Percentiles rank a stretch among this genome's conserved stretches.
Evolutionary conservation across 75 land plant genomes (phyloP).

Genomic region (Sequoia sempervirens): DNA sequence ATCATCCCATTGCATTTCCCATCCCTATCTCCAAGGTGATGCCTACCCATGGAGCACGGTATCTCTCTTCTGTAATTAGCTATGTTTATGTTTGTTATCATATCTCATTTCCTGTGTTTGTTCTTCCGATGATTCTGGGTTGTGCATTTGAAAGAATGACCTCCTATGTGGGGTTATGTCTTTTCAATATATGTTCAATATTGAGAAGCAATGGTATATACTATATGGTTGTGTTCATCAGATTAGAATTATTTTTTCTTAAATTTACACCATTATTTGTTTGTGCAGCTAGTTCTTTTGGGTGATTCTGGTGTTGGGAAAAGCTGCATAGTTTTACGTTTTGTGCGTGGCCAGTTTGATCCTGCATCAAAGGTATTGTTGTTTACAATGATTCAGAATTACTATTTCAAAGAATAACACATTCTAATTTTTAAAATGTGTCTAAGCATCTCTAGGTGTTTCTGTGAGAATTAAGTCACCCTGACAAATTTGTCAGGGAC

Average conservation of each 20-base stretch:
- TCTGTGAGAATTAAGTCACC: not conserved
- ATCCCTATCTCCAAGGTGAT: not conserved
- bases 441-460: not conserved
- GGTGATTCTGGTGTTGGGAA: conserved; percentile 99
- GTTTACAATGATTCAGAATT: not conserved
- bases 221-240: not conserved
- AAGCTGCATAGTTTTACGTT: conserved; percentile 96
- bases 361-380: conserved; percentile 84
- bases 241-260: not conserved
- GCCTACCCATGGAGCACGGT: not conserved
- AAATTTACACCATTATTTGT: not conserved
- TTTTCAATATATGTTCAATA: not conserved
- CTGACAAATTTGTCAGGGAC: not conserved
- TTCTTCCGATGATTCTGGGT: not conserved
- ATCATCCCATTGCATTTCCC: not conserved
- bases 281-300: conserved; percentile 68
- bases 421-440: not conserved
- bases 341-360: conserved; percentile 98
- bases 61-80: not conserved
- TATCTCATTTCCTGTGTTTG: not conserved
- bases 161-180: not conserved
- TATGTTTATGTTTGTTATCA: not conserved
- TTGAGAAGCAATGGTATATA: not conserved
- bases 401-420: not conserved
- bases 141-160: not conserved